These are phyloP conservation scores for Anastatica hierochuntica DNA, from an alignment of 345 rosid species.

Conservation along the genomic window DNA sequence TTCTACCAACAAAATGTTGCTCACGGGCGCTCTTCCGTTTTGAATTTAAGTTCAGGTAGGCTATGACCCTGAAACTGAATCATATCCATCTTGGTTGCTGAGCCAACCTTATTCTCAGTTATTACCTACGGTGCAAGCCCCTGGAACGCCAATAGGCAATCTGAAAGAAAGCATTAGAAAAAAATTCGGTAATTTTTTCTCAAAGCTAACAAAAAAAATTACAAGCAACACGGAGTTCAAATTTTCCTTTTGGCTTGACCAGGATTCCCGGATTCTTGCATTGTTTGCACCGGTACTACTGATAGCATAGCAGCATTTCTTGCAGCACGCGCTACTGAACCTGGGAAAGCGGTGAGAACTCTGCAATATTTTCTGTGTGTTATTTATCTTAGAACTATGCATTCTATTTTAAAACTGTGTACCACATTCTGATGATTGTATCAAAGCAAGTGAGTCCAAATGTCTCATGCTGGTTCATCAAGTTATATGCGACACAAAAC, in stretches of 20 bases:
- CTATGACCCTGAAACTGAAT: constrained; percentile 80
- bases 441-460: neutral
- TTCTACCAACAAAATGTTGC: neutral
- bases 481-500: neutral
- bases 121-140: constrained; percentile 66
- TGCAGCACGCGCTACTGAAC: constrained; percentile 72
- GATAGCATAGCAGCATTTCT: constrained; percentile 97
- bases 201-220: neutral
- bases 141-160: constrained; percentile 60
- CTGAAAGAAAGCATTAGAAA: constrained; percentile 48
- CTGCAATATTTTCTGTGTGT: neutral
- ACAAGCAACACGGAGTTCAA: neutral
- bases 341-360: constrained; percentile 76
- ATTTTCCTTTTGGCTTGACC: constrained; percentile 17
- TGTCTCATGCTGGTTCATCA: neutral
- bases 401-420: no score
- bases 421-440: no score
- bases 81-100: constrained; percentile 78
- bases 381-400: neutral
- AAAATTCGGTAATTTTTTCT: constrained; percentile 38
- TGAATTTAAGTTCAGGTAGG: constrained; percentile 48
- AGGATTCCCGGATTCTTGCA: constrained; percentile 72
- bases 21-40: no score
- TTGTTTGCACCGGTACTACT: constrained; percentile 79
- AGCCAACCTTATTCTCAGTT: constrained; percentile 69